phyloP scores from a whole-genome alignment of 1,139 yeast species.

The Hyphopichia khmerensis region DNA sequence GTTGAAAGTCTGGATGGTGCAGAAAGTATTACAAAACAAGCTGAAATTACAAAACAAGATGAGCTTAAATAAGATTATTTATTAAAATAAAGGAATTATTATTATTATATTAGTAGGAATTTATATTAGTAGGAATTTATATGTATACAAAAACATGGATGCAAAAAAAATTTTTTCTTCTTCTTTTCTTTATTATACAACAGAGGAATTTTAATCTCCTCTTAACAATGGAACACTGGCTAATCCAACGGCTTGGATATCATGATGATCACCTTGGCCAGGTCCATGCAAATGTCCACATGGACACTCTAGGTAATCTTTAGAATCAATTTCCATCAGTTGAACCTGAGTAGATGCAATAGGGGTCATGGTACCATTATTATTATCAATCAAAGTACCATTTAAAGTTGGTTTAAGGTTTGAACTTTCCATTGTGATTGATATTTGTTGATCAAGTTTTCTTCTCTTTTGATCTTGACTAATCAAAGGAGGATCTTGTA shows the following conservation, averaged over 20 bases:
- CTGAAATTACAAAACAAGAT: too few relatives aligned
- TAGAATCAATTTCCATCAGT: slow-evolving; percentile 3
- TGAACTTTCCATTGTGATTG: background rate
- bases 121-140: too few relatives aligned
- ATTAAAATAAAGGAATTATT: too few relatives aligned
- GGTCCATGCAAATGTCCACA: slow-evolving; percentile 41
- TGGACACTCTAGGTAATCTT: slow-evolving; percentile 23
- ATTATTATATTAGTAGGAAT: too few relatives aligned
- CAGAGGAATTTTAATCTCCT: slow-evolving; percentile 23
- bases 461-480: background rate
- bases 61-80: too few relatives aligned
- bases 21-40: too few relatives aligned
- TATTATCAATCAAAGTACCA: slow-evolving; percentile 1
- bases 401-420: background rate
- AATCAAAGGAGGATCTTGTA: background rate
- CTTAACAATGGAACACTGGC: slow-evolving; percentile 24
- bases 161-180: too few relatives aligned
- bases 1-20: background rate
- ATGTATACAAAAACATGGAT: too few relatives aligned
- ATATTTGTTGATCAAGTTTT: background rate
- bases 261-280: slow-evolving; percentile 29
- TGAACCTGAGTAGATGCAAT: background rate
- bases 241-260: slow-evolving; percentile 31
- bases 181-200: background rate
- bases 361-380: slow-evolving; percentile 10